A percentile compares a stretch with the other conserved stretches of the same genome.
These are phyloP conservation scores for Phytophthora nicotianae DNA, from an alignment of 352 stramenopile species.

Conservation along the genomic window DNA sequence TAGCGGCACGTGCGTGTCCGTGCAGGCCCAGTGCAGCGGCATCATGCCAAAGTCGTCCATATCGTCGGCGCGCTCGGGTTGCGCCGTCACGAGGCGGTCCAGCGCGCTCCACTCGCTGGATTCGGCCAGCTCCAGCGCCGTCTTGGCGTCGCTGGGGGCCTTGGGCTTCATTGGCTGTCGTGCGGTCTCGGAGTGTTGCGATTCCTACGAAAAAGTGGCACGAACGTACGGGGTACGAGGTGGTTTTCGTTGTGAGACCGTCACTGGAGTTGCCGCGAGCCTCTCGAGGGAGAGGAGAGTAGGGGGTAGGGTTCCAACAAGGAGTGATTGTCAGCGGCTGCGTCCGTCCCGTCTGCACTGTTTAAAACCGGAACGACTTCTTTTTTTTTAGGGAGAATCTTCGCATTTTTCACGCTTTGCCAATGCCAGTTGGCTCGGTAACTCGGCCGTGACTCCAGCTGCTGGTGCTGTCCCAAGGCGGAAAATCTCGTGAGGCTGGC, in stretches of 20 bases:
- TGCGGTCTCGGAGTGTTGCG: background rate
- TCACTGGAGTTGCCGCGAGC: conserved; percentile 17
- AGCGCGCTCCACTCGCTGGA: conserved; percentile 71
- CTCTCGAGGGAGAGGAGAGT: conserved; percentile 17
- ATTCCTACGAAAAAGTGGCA: conserved; percentile 1
- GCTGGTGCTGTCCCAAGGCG: conserved; percentile 25
- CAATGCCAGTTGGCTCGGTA: background rate
- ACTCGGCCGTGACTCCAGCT: conserved; percentile 13
- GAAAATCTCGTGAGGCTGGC: conserved; percentile 9
- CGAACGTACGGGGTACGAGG: conserved; percentile 6
- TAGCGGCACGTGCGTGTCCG: conserved; percentile 67
- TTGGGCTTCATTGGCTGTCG: conserved; percentile 33
- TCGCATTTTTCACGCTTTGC: background rate
- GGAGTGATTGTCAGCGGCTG: conserved; percentile 30
- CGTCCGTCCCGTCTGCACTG: conserved; percentile 22
- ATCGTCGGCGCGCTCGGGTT: conserved; percentile 66
- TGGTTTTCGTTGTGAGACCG: conserved; percentile 40
- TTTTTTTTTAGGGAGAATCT: conserved; percentile 20
- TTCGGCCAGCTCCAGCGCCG: conserved; percentile 78
- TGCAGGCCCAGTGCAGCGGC: conserved; percentile 86
- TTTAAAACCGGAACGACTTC: conserved; percentile 23
- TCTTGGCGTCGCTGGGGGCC: conserved; percentile 31
- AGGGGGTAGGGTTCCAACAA: background rate
- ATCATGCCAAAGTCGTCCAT: conserved; percentile 89
- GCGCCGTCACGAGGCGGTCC: conserved; percentile 54